These are phyloP conservation scores for Cucurbitaria berberidis DNA, from an alignment of 2,329 filamentous ascomycete genomes.

Conservation along the genomic window DNA sequence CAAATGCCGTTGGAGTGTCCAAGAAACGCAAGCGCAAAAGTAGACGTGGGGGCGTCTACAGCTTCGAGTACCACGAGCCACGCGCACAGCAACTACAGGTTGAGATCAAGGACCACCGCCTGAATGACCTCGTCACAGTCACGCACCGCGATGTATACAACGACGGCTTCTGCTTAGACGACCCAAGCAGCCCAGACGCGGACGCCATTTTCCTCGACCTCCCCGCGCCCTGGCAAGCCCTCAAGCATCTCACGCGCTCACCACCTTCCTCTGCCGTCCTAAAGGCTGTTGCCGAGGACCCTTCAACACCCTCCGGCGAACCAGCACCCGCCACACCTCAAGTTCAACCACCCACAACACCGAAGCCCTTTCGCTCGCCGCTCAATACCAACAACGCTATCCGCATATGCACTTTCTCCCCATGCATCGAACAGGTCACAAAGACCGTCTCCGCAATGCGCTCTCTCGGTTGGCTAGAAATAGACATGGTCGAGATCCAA, in stretches of 20 bases:
- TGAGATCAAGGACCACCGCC: constrained; percentile 71
- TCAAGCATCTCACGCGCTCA: constrained; percentile 73
- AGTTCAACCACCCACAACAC: constrained; percentile 5
- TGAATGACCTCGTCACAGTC: constrained; percentile 71
- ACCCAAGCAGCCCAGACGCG: constrained; percentile 51
- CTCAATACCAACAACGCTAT: constrained; percentile 75
- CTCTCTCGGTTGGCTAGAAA: constrained; percentile 84
- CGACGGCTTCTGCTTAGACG: constrained; percentile 70
- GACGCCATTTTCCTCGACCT: constrained; percentile 80
- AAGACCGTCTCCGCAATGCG: constrained; percentile 82
- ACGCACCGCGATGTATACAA: constrained; percentile 82
- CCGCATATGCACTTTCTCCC: constrained; percentile 91
- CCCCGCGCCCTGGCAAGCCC: constrained; percentile 79
- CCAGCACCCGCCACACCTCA: constrained; percentile 1
- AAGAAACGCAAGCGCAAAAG: constrained; percentile 46
- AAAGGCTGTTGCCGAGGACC: constrained; percentile 30
- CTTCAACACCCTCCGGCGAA: constrained; percentile 41
- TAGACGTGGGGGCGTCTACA: constrained; percentile 71
- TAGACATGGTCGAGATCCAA: constrained; percentile 89
- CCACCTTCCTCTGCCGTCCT: constrained; percentile 33
- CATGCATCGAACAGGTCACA: constrained; percentile 95
- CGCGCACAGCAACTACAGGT: constrained; percentile 71
- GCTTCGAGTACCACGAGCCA: constrained; percentile 80
- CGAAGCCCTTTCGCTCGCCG: constrained; percentile 51
- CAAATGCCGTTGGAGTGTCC: constrained; percentile 39